A percentile compares a stretch with the other conserved stretches of the same genome.
These are phyloP conservation scores for Nigrospora sphaerica DNA, from an alignment of 2,329 filamentous ascomycete species.

Conservation along the genomic window DNA sequence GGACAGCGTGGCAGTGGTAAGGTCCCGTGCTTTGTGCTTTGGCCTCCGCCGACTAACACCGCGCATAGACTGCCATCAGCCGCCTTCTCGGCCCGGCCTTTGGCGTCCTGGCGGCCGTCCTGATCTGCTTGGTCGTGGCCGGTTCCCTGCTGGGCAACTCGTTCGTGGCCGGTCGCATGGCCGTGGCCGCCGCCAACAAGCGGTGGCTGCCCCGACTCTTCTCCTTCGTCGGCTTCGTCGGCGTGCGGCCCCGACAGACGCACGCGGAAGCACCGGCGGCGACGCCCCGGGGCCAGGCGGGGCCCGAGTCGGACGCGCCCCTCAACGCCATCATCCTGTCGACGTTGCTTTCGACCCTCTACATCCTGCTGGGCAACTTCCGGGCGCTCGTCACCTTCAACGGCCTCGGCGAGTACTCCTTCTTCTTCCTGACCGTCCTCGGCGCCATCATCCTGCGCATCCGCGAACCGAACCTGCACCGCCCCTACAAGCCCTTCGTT, in stretches of 20 bases:
- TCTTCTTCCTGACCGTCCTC: conserved; percentile 57
- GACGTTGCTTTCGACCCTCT: conserved; percentile 41
- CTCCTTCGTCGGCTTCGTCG: conserved; percentile 34
- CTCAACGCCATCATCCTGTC: conserved; percentile 47
- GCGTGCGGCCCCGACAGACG: conserved; percentile 13
- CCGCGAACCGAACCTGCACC: conserved; percentile 43
- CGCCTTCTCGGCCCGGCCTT: conserved; percentile 45
- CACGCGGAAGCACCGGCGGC: conserved; percentile 2
- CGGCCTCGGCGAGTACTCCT: conserved; percentile 52
- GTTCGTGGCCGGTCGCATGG: conserved; percentile 55
- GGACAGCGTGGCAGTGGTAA: conserved; percentile 56
- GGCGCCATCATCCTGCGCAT: conserved; percentile 50
- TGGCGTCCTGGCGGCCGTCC: conserved; percentile 44
- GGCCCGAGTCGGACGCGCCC: conserved; percentile 37
- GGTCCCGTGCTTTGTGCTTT: conserved; percentile 11
- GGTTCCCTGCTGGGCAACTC: conserved; percentile 57
- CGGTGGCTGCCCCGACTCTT: conserved; percentile 24
- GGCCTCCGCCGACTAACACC: background rate
- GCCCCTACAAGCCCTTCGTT: conserved; percentile 49
- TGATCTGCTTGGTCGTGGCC: conserved; percentile 55
- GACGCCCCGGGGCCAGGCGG: conserved; percentile 1
- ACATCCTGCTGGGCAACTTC: conserved; percentile 55
- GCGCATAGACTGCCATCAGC: conserved; percentile 42
- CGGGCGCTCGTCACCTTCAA: conserved; percentile 54
- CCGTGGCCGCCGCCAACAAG: conserved; percentile 48